phyloP scores from a whole-genome alignment of 2,329 filamentous ascomycete species.

The Ophiocordyceps sinensis region DNA sequence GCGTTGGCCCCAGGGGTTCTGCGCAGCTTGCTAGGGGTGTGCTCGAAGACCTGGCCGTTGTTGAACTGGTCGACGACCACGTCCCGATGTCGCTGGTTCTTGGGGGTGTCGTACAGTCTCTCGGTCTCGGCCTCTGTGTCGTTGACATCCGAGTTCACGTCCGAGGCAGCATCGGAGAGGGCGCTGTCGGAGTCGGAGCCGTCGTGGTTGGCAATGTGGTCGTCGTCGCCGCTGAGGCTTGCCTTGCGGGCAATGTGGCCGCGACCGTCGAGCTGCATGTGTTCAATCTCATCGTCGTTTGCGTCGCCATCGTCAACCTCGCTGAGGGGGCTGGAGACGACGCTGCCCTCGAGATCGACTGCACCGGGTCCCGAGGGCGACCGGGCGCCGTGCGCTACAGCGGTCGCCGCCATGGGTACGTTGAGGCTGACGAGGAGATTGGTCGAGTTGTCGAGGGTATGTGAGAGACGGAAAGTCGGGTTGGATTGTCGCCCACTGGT shows the following conservation, averaged over 20 bases:
- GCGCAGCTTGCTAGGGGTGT: slow-evolving; percentile 65
- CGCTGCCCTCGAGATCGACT: slow-evolving; percentile 47
- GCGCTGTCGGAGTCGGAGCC: slow-evolving; percentile 35
- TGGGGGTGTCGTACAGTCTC: slow-evolving; percentile 78
- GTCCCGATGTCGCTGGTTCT: slow-evolving; percentile 47
- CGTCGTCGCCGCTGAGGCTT: slow-evolving; percentile 12
- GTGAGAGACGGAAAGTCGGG: background rate
- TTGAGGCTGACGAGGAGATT: slow-evolving; percentile 4
- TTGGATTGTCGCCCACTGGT: background rate
- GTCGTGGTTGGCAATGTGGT: slow-evolving; percentile 13
- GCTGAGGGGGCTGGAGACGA: slow-evolving; percentile 79
- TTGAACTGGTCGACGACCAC: slow-evolving; percentile 43
- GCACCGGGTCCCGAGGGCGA: slow-evolving; percentile 22
- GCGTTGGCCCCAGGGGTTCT: slow-evolving; percentile 26
- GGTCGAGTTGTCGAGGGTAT: background rate
- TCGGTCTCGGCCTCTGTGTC: slow-evolving; percentile 88
- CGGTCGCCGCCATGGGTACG: slow-evolving; percentile 36
- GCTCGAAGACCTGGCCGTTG: slow-evolving; percentile 41
- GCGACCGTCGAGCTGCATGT: slow-evolving; percentile 31
- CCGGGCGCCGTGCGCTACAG: slow-evolving; percentile 33
- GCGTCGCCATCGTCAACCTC: slow-evolving; percentile 73
- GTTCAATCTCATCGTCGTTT: slow-evolving; percentile 54
- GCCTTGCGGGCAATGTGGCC: slow-evolving; percentile 14
- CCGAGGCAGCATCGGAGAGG: slow-evolving; percentile 37
- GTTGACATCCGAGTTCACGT: slow-evolving; percentile 29